These are phyloP conservation scores for Phalaenopsis hybrid DNA, from an alignment of 116 monocot species.

Conservation along the genomic window DNA sequence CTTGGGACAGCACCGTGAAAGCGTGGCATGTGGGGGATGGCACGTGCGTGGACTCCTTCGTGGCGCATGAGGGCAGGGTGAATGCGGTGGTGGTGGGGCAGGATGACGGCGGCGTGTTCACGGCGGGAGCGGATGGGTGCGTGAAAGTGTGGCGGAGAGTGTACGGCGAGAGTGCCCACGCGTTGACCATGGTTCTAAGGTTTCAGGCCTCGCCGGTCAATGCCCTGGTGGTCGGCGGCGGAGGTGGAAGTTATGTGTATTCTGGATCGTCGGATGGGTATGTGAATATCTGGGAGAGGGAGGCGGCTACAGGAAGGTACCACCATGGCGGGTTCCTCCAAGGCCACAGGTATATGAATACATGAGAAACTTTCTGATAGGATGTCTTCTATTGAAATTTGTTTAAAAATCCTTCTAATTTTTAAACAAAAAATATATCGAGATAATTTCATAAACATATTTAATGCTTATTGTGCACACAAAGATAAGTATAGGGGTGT, in stretches of 20 bases:
- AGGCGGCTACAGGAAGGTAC: slow-evolving; percentile 8
- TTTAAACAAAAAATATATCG: too few species aligned
- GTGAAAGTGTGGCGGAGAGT: slow-evolving; percentile 51
- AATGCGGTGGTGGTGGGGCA: slow-evolving; percentile 33
- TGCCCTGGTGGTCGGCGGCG: slow-evolving; percentile 31
- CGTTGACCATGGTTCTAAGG: slow-evolving; percentile 17
- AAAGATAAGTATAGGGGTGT: too few species aligned
- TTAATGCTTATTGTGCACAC: too few species aligned
- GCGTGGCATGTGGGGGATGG: slow-evolving; percentile 39
- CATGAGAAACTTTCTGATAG: too few species aligned
- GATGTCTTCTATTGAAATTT: too few species aligned
- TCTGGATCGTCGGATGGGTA: slow-evolving; percentile 49
- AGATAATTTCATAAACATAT: too few species aligned
- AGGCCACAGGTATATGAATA: slow-evolving; percentile 19
- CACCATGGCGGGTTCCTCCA: slow-evolving; percentile 29
- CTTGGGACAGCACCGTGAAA: slow-evolving; percentile 48
- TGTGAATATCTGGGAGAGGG: slow-evolving; percentile 27
- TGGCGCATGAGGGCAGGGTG: slow-evolving; percentile 42
- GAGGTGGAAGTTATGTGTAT: slow-evolving; percentile 18
- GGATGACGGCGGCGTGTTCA: slow-evolving; percentile 21
- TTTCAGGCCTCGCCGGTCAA: slow-evolving; percentile 46
- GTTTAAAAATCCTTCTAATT: too few species aligned
- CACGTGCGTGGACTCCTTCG: slow-evolving; percentile 35
- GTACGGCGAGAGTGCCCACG: slow-evolving; percentile 9
- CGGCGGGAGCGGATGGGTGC: slow-evolving; percentile 51